Evolutionary conservation across 371 early-diverging fungal genomes (phyloP), one percentile per base, ranked within the genome.

Genomic region (Lichtheimia hyalospora): DNA sequence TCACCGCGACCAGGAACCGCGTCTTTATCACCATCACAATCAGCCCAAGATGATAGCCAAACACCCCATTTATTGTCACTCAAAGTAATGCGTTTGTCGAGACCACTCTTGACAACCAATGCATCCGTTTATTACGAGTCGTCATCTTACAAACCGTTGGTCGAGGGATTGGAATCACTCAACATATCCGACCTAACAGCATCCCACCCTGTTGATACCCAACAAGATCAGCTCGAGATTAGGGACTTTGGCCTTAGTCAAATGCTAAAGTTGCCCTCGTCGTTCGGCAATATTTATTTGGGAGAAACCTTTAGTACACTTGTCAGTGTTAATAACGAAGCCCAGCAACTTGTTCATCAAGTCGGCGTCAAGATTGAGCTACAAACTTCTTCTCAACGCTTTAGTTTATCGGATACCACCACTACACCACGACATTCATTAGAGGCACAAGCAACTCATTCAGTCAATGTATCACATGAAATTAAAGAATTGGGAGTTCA

Each of bases 401-500:
- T 94, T 59, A 77, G 81, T 2, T 77, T 95, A 23, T 79, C 82
- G 4, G 92, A 95, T 57, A 89, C 89, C 2, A 68, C 82, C 0
- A 61, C 63, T 3, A 40, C 51, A 2, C 79, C 82, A 5, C 63
- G 66, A 5, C 51, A 63, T 2, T 50, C 57, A 0, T 44, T 83
- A 44, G 82, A 80, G 6, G 77, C 86, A 1, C 71, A 71, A 15
- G 83, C 89, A 57, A 87, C 90, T 2, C 73, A 79, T 39, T 89
- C 92, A 67, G 87, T 85, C 61, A 78, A 91, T 18, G 84, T 92
- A 23, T 76, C 86, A 14, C 96, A 97, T 73, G 98, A 97, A 73
- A 94, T 96, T 68, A 96, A 94, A 70, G 96, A 97, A 71, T 76
- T 97, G 10, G 96, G 96, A 7, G 81, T 90, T 18, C 98, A 98